Evolutionary conservation across 169 alveolate genomes (phyloP).

Genomic region (Cryptosporidium andersoni): DNA sequence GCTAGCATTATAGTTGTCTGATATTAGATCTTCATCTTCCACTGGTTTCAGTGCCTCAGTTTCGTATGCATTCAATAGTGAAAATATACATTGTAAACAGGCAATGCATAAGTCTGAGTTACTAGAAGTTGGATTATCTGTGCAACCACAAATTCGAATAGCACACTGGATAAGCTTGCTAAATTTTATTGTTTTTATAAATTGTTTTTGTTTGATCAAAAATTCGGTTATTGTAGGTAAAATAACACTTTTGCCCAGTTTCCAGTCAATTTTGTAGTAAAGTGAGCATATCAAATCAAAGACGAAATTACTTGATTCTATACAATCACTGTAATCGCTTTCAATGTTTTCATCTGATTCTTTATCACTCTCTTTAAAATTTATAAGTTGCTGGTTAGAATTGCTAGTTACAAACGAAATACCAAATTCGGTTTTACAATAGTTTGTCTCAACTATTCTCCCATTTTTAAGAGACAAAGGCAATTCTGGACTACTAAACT

Average conservation of each 20-base stretch:
- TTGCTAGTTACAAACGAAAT: slow-evolving; percentile 26
- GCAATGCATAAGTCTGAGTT: slow-evolving; percentile 37
- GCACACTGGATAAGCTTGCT: slow-evolving; percentile 42
- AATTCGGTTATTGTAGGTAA: slow-evolving; percentile 62
- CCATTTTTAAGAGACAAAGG: slow-evolving; percentile 20
- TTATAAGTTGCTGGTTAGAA: not conserved
- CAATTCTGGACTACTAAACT: slow-evolving; percentile 32
- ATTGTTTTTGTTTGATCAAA: slow-evolving; percentile 52
- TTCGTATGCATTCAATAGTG: slow-evolving; percentile 37
- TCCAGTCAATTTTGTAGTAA: slow-evolving; percentile 45
- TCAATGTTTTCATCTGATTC: slow-evolving; percentile 13
- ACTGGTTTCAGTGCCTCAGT: not conserved
- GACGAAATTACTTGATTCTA: slow-evolving; percentile 33
- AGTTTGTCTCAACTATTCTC: slow-evolving; percentile 16
- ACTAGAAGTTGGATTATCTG: not conserved
- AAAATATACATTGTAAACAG: slow-evolving; percentile 44
- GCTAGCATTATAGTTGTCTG: not conserved
- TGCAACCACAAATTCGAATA: not conserved
- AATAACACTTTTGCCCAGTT: slow-evolving; percentile 39
- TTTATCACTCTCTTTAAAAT: not conserved
- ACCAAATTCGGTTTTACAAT: slow-evolving; percentile 48
- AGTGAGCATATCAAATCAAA: slow-evolving; percentile 58
- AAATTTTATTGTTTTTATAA: slow-evolving; percentile 46
- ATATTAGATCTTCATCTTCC: slow-evolving; percentile 2
- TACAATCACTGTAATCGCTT: slow-evolving; percentile 1